Base-by-base conservation (phyloP, 768 basidiomycete genomes). In the Neoboletus brunneissimus region DNA sequence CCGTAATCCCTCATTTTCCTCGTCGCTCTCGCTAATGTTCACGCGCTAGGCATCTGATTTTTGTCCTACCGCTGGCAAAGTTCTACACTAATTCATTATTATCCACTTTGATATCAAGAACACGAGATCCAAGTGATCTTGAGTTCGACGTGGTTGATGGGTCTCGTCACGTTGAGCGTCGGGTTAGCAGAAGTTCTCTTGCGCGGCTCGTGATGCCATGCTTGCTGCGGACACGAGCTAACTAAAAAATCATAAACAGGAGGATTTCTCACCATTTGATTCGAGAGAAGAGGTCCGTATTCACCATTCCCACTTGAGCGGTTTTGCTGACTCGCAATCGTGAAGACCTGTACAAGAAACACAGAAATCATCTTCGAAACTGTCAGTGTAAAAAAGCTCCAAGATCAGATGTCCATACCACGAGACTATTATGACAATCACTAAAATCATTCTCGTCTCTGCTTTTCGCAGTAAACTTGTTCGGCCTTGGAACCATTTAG, bases 61-160 rank as follows among this genome's bases (percentile, higher is more conserved):
- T 73, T 46, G 69, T 67, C n/a, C 62, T 71, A 40, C 55, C 71
- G 25, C 57, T 73, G 18, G 63, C 73, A 37, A 75, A 73, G 51
- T 59, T 75, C 29, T 75, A 73, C 54, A 72, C 73, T 0, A 73
- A 74, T 53, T 73, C 72, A 5, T 48, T 73, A 23, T 50, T 73
- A 41, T 75, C 73, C 22, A 73, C 69, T 6, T 43, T 73, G 43
- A 69, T 73, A 59, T 55, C 72, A 18, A 68, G 71, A 54, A 40
- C 59, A 32, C 67, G 66, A 40, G 64, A 53, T 48, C 10, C 54
- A 27, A 38, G 22, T 29, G 46, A 66, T 22, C 20, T 46, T 2
- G 67, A 67, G 34, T 66, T 69, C n/a, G 61, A 48, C 5, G 64
- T 66, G 42, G 66, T 66, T n/a, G 59, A 67, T 50, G 59, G 35